Base-by-base conservation (phyloP, 176 grass and related monocot genomes). In the Phoenix roebelenii region DNA sequence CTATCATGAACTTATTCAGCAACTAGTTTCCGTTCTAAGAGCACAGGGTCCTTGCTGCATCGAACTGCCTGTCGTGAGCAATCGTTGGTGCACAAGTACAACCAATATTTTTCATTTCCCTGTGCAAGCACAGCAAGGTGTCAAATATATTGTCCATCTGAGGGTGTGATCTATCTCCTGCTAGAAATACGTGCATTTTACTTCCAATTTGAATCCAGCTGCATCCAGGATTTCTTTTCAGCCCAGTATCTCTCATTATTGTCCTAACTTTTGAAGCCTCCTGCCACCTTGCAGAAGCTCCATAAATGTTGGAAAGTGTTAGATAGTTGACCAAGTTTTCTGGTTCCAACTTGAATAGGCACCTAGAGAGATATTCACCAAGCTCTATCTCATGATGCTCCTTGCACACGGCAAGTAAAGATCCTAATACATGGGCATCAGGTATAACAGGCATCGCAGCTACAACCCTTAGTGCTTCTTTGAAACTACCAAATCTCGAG, bases 151-250 rank as follows among this genome's bases (percentile, higher is more conserved):
- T 19, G 20, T 48, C 61, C 18, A 50, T 15, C 18, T 63, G 61
- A 20, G 35, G 60, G 22, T 49, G 18, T 9, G 61, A 63, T 63
- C 16, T 30, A 50, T 63, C 61, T 49, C n/a, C 61, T 16, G 61
- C 61, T 23, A 23, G 17, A 49, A 63, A 63, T 10, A 12, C n/a
- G 24, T 63, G 30, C 20, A 49, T 3, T 63, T 16, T n/a, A 22
- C 32, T 22, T 63, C 61, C 18, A 14, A 49, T 49, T 35, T 50
- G 61, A 63, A 63, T 63, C 61, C 32, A 63, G 50, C 61, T 63
- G 61, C 61, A 63, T 22, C 32, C 61, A 23, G 61, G 61, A 49
- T 63, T 63, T 29, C 18, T 63, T 18, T 15, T 49, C 7, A 63
- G 14, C n/a, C 12, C 61, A 22, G 19, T 39, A 30, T 49, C 32